Evolutionary conservation across 805 yeast species (phyloP).

Genomic region (Candida jianshihensis): DNA sequence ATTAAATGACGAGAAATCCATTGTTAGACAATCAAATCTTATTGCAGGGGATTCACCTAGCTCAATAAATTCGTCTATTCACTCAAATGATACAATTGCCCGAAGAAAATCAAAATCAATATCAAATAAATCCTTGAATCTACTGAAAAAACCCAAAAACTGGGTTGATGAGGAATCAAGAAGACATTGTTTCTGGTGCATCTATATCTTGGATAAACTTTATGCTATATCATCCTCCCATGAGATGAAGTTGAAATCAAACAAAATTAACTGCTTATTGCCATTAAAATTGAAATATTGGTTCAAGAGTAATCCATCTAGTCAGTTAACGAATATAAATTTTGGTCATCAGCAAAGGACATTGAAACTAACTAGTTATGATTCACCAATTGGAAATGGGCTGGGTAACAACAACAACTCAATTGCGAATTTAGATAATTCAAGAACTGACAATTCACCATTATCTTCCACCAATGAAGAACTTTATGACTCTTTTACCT

Average conservation of each 20-base stretch:
- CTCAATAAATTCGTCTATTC: constrained; percentile 8
- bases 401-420: no score
- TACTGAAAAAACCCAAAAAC: constrained; percentile 14
- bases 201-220: constrained; percentile 18
- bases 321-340: neutral
- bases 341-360: constrained; percentile 2
- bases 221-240: constrained; percentile 20
- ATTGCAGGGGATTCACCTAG: constrained; percentile 14
- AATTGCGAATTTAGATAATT: no score
- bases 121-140: constrained; percentile 12
- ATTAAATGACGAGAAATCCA: constrained; percentile 11
- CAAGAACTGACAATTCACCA: neutral
- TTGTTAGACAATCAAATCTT: constrained; percentile 4
- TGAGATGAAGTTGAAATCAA: constrained; percentile 16
- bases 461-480: constrained; percentile 1
- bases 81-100: constrained; percentile 10
- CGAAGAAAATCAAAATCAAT: constrained; percentile 14
- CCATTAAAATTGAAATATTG: constrained; percentile 15
- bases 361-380: neutral
- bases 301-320: constrained; percentile 6
- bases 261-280: constrained; percentile 11
- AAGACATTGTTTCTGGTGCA: constrained; percentile 22
- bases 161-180: constrained; percentile 22
- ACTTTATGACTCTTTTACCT: constrained; percentile 17
- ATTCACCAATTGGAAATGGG: no score